A percentile compares a stretch with the other conserved stretches of the same genome.
phyloP scores from a whole-genome alignment of 805 yeast genomes.

The Torulaspora indica region DNA sequence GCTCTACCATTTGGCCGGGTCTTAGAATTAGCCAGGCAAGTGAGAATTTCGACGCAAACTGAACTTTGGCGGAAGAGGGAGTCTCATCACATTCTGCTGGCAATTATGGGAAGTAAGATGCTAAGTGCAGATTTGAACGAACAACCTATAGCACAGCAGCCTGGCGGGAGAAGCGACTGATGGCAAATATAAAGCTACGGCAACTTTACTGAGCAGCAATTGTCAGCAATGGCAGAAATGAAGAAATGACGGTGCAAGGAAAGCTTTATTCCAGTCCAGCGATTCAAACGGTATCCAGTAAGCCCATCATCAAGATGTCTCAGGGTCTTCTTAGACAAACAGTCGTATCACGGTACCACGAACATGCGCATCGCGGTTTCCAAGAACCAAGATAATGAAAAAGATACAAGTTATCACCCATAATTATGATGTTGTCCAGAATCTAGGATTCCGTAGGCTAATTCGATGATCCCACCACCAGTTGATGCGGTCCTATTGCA shows the following conservation, averaged over 20 bases:
- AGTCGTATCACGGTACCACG: background rate
- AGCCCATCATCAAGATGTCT: background rate
- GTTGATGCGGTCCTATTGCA: constrained; percentile 36
- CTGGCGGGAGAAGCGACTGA: no score
- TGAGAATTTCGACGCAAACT: no score
- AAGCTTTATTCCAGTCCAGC: background rate
- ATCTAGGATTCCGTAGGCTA: background rate
- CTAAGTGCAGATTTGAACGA: background rate
- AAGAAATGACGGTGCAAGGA: no score
- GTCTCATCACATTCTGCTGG: no score
- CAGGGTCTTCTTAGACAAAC: background rate
- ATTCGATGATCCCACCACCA: constrained; percentile 36
- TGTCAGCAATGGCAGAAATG: no score
- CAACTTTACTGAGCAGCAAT: no score
- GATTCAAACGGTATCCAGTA: background rate
- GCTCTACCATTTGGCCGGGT: no score
- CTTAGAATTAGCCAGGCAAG: no score
- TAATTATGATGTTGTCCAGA: background rate
- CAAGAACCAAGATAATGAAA: background rate
- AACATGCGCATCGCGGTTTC: background rate
- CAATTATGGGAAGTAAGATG: background rate
- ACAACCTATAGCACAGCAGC: no score
- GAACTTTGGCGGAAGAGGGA: no score
- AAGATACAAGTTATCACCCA: background rate
- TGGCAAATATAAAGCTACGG: no score